Conservation (phyloP, 176 grass and related monocot genomes). For the Elaeis guineensis region DNA sequence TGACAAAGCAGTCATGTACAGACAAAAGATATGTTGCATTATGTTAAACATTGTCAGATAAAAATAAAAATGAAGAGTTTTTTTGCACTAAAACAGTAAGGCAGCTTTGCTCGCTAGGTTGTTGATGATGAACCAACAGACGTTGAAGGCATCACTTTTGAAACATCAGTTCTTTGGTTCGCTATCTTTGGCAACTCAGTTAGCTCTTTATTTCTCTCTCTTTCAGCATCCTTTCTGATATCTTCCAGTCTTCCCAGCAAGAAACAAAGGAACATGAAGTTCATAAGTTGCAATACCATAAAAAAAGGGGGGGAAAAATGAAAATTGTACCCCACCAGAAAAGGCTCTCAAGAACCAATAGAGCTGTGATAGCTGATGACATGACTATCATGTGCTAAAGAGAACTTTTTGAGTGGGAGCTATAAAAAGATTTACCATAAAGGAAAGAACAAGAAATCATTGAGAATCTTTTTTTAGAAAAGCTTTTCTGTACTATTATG, state of each 20-base stretch:
- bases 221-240: slow-evolving; percentile 56
- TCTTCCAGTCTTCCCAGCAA: slow-evolving; percentile 81
- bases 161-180: slow-evolving; percentile 45
- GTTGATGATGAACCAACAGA: slow-evolving; percentile 31
- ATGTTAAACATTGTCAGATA: slow-evolving; percentile 14
- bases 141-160: slow-evolving; percentile 16
- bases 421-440: too few relatives aligned
- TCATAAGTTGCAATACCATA: background rate
- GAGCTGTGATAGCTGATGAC: too few relatives aligned
- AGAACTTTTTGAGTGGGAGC: too few relatives aligned
- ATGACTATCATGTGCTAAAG: too few relatives aligned
- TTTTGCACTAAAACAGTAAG: slow-evolving; percentile 6
- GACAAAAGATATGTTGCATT: too few relatives aligned
- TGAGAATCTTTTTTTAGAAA: too few relatives aligned
- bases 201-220: slow-evolving; percentile 67
- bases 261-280: slow-evolving; percentile 39
- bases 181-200: slow-evolving; percentile 46
- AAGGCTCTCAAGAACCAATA: too few relatives aligned
- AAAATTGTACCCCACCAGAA: too few relatives aligned
- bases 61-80: slow-evolving; percentile 20
- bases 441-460: too few relatives aligned
- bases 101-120: slow-evolving; percentile 37
- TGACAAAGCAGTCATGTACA: too few relatives aligned
- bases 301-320: too few relatives aligned
- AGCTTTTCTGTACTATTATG: too few relatives aligned